A percentile compares a stretch with the other conserved stretches of the same genome.
phyloP scores from a whole-genome alignment of 192 early-diverging fungal genomes.

The Coemansia sp. region DNA sequence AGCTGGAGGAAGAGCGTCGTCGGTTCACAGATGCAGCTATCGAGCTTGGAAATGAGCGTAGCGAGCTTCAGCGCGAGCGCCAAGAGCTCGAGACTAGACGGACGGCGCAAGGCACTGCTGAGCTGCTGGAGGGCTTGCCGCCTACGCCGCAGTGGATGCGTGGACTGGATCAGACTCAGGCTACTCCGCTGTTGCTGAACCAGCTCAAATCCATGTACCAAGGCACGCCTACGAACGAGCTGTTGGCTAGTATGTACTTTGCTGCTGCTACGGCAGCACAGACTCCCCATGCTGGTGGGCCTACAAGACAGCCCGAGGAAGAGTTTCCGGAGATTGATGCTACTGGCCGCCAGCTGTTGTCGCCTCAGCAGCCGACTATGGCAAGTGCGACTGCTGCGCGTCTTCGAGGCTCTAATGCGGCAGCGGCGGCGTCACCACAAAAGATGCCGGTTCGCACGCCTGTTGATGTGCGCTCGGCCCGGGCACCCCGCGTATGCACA shows the following conservation, averaged over 20 bases:
- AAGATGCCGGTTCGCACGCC: conserved; percentile 32
- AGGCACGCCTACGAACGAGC: conserved; percentile 40
- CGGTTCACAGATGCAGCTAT: conserved; percentile 74
- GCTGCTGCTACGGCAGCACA: conserved; percentile 1
- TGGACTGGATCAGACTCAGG: conserved; percentile 30
- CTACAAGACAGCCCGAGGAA: conserved; percentile 9
- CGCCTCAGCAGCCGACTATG: neutral
- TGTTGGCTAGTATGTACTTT: conserved; percentile 40
- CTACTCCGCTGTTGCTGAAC: conserved; percentile 41
- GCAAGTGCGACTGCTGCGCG: neutral
- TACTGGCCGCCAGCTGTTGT: neutral
- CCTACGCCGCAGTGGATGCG: conserved; percentile 53
- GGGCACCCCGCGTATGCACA: conserved; percentile 46
- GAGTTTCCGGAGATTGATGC: conserved; percentile 27
- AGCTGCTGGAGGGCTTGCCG: conserved; percentile 38
- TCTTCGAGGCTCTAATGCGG: neutral
- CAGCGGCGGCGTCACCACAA: neutral
- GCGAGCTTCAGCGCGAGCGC: conserved; percentile 43
- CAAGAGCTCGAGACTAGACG: conserved; percentile 28
- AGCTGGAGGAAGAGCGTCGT: conserved; percentile 65
- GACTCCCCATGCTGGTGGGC: neutral
- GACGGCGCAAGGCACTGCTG: conserved; percentile 13
- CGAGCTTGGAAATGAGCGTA: conserved; percentile 68
- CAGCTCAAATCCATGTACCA: conserved; percentile 29
- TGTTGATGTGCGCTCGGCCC: conserved; percentile 34